These are phyloP conservation scores for Echinosphaeria canescens DNA, from an alignment of 2,329 filamentous ascomycete genomes.

Conservation along the genomic window DNA sequence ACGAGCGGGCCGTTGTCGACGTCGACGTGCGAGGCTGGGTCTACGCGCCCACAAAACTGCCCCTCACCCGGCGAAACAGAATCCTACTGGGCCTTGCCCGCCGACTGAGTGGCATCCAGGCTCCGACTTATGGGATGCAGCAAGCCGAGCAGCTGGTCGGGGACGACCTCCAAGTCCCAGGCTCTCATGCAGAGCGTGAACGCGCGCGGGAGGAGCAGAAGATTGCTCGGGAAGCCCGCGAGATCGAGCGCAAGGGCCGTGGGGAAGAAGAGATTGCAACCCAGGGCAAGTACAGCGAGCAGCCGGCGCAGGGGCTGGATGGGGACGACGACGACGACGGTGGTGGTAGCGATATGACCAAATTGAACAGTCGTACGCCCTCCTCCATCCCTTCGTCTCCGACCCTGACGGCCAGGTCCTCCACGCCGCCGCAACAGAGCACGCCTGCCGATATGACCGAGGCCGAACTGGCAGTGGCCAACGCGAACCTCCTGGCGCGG, in stretches of 20 bases:
- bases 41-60: constrained; percentile 67
- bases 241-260: constrained; percentile 52
- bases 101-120: constrained; percentile 69
- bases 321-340: constrained; percentile 17
- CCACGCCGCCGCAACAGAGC: constrained; percentile 6
- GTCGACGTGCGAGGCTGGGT: constrained; percentile 94
- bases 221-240: constrained; percentile 53
- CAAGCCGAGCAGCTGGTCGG: constrained; percentile 5
- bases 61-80: constrained; percentile 71
- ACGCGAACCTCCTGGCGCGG: constrained; percentile 71
- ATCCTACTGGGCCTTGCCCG: constrained; percentile 71
- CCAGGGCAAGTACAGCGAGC: constrained; percentile 54
- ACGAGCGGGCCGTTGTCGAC: constrained; percentile 72
- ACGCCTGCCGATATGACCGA: constrained; percentile 38
- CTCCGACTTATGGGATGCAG: constrained; percentile 25
- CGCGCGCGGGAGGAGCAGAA: constrained; percentile 34
- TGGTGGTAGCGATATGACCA: no score
- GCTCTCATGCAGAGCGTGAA: constrained; percentile 19
- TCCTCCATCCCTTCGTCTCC: constrained; percentile 21
- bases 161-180: no score
- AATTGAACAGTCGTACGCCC: constrained; percentile 14
- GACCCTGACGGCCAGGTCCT: constrained; percentile 14
- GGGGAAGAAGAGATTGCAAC: constrained; percentile 49
- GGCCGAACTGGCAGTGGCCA: constrained; percentile 57
- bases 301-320: constrained; percentile 22